Percentiles rank a stretch among this genome's conserved stretches.
Evolutionary conservation across 257 asterid genomes (phyloP).

Genomic region (Eucommia ulmoides): DNA sequence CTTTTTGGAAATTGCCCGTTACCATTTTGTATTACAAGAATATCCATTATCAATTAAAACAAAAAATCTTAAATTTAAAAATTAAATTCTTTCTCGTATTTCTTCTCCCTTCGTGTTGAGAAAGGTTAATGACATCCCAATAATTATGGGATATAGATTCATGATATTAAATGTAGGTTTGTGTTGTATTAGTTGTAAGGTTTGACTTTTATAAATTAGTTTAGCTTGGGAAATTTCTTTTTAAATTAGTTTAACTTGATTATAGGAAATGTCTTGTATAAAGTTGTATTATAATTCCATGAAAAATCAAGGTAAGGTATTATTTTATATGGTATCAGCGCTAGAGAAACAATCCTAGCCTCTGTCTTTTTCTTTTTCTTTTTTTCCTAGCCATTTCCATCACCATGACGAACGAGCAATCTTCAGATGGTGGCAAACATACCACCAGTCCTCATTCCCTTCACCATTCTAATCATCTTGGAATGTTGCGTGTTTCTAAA

Average conservation of each 20-base stretch:
- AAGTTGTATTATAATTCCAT: neutral
- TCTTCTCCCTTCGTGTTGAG: too few species aligned
- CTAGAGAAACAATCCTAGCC: neutral
- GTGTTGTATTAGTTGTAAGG: neutral
- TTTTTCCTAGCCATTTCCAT: neutral
- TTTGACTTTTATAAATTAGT: neutral
- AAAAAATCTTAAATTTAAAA: too few species aligned
- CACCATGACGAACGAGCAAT: neutral
- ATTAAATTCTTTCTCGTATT: too few species aligned
- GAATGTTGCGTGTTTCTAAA: neutral
- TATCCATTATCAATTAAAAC: too few species aligned
- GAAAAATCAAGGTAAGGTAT: neutral
- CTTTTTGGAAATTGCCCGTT: too few species aligned
- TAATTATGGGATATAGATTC: too few species aligned
- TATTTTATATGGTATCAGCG: slow-evolving; percentile 1
- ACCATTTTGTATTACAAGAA: too few species aligned
- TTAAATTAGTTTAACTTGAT: neutral
- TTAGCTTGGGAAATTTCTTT: too few species aligned
- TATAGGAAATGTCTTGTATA: neutral
- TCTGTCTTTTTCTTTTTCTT: neutral
- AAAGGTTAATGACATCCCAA: neutral
- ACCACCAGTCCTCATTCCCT: neutral
- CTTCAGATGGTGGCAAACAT: neutral
- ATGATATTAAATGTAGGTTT: too few species aligned
- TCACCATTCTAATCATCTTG: neutral